Conservation (phyloP, 139 green algal species). For the Tetraselmis striata region DNA sequence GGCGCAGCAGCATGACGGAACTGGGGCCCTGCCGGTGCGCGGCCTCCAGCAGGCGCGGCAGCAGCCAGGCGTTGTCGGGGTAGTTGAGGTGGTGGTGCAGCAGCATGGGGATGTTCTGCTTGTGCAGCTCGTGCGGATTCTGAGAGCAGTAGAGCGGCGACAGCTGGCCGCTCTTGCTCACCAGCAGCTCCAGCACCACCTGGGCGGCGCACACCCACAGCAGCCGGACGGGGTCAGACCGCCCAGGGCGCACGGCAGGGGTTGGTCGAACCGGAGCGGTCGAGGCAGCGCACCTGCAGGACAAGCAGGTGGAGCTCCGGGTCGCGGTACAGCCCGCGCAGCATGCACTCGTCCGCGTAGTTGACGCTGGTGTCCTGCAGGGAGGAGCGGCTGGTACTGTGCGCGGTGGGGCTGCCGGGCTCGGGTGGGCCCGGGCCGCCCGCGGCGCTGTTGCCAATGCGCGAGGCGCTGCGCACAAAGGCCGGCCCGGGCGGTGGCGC, state of each 20-base stretch:
- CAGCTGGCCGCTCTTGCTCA: constrained; percentile 29
- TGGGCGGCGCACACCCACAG: constrained; percentile 28
- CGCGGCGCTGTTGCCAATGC: too few species aligned
- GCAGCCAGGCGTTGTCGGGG: constrained; percentile 19
- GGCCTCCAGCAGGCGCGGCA: constrained; percentile 20
- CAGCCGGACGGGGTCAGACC: constrained; percentile 31
- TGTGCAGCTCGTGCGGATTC: constrained; percentile 14
- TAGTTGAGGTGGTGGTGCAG: constrained; percentile 44
- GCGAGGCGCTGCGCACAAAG: too few species aligned
- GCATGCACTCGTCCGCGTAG: constrained; percentile 23
- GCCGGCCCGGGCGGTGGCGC: too few species aligned
- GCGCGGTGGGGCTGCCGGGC: neutral
- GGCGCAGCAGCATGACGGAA: constrained; percentile 39
- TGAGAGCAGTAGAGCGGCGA: constrained; percentile 34
- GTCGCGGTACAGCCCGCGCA: constrained; percentile 30
- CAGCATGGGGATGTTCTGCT: constrained; percentile 39
- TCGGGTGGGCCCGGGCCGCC: neutral
- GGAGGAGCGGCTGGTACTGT: neutral
- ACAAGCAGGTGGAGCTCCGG: constrained; percentile 18
- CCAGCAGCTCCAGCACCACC: constrained; percentile 47
- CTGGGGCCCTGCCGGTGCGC: constrained; percentile 7
- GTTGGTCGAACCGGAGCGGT: too few species aligned
- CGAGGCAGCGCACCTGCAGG: neutral
- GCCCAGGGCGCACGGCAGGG: neutral
- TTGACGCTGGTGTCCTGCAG: constrained; percentile 7